Base-by-base conservation (phyloP, 345 rosid species). In the Litchi chinensis region DNA sequence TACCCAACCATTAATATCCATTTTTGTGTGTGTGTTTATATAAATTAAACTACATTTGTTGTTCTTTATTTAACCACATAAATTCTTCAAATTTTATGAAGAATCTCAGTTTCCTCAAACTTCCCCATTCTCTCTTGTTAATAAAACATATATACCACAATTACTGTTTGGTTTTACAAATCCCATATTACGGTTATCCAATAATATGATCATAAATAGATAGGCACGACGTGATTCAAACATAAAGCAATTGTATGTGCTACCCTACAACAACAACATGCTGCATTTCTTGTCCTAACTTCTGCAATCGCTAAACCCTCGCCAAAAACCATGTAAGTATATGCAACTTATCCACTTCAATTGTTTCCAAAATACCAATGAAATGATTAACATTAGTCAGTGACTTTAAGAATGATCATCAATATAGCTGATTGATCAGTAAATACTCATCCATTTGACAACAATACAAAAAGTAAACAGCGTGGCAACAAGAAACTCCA, bases 251-350 rank as follows among this genome's bases (percentile, higher is more conserved):
- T 26, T 26, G 28, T 26, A 37, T 18, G 41, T 32, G n/a, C 40
- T 65, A 9, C 46, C 43, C 37, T 2, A 32, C 70, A 66, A 66
- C 70, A 66, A 19, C 10, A 18, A 39, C 21, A 63, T 16, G n/a
- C 41, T 41, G 57, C 73, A 66, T 68, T 37, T 67, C 64, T 68
- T 43, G 16, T 57, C 68, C 68, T 59, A 68, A 57, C n/a, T 21
- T 76, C 65, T 15, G 48, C 46, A 39, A n/a, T 54, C 54, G 39
- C 74, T 5, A 1, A 59, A 57, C 16, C 24, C 56, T 21, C 16
- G 7, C 22, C 12, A 41, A 59, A 24, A 44, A 6, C 21, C 40
- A 26, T 69, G 15, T 37, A 19, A 32, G 10, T 41, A 43, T 13
- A 32, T 3, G 37, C 37, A 57, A 68, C 41, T 24, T 62, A 43